A percentile compares a stretch with the other conserved stretches of the same genome.
phyloP scores from a whole-genome alignment of 331 rosid species.

The Cydonia oblonga region DNA sequence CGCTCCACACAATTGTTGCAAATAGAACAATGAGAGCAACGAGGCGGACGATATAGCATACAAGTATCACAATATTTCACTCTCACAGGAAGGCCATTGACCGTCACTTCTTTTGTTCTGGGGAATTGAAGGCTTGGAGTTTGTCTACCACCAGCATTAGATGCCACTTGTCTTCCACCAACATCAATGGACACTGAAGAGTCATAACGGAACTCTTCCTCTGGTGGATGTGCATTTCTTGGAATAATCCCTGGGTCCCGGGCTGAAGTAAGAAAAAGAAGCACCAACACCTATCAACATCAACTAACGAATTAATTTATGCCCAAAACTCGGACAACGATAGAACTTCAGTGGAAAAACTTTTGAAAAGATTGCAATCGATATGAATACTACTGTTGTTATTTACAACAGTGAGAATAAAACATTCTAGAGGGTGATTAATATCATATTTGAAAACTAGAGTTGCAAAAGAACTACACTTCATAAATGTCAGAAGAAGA shows the following conservation, averaged over 20 bases:
- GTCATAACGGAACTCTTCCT: slow-evolving; percentile 68
- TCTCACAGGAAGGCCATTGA: slow-evolving; percentile 55
- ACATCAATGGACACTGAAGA: slow-evolving; percentile 42
- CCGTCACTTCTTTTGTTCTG: slow-evolving; percentile 60
- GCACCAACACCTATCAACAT: slow-evolving; percentile 63
- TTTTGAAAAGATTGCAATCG: neutral
- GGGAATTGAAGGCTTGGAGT: slow-evolving; percentile 79
- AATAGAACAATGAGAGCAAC: slow-evolving; percentile 94
- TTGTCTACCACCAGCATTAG: slow-evolving; percentile 49
- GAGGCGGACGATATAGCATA: slow-evolving; percentile 92
- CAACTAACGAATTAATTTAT: slow-evolving; percentile 28
- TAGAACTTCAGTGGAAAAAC: neutral
- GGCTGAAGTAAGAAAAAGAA: slow-evolving; percentile 84
- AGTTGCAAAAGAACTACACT: neutral
- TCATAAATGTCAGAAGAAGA: neutral
- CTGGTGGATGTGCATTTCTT: slow-evolving; percentile 79
- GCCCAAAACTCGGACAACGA: slow-evolving; percentile 12
- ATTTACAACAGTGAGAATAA: neutral
- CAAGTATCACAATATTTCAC: slow-evolving; percentile 93
- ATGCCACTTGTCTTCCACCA: slow-evolving; percentile 46
- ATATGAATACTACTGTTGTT: neutral
- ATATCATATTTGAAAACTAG: neutral
- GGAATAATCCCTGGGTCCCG: slow-evolving; percentile 91
- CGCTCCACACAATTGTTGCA: slow-evolving; percentile 98
- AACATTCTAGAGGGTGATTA: neutral